Percentiles rank a stretch among this genome's conserved stretches.
These are phyloP conservation scores for Ophiostoma pallidulum DNA, from an alignment of 2,329 filamentous ascomycete genomes.

Conservation along the genomic window DNA sequence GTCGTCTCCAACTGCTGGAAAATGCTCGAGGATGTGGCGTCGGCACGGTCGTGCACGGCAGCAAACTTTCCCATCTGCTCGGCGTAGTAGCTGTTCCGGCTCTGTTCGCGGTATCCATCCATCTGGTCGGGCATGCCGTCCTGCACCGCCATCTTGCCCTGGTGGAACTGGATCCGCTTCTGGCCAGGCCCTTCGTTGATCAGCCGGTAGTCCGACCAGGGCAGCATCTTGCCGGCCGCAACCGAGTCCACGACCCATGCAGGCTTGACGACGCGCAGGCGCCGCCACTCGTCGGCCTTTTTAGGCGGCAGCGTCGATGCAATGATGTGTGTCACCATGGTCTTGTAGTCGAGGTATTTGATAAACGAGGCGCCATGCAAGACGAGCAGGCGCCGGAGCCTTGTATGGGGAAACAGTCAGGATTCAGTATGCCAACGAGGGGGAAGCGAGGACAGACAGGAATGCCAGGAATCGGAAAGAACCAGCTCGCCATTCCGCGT, in stretches of 20 bases:
- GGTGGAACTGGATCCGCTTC: constrained; percentile 56
- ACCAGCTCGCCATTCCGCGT: too few species aligned
- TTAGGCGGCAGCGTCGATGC: constrained; percentile 84
- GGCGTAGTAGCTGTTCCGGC: constrained; percentile 73
- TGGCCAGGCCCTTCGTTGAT: constrained; percentile 78
- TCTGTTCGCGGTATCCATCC: constrained; percentile 69
- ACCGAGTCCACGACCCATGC: constrained; percentile 92
- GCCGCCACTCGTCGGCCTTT: constrained; percentile 78
- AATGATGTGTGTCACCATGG: constrained; percentile 90
- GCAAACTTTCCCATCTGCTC: constrained; percentile 48
- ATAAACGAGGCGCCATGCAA: constrained; percentile 89
- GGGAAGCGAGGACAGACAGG: too few species aligned
- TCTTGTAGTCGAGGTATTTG: constrained; percentile 92
- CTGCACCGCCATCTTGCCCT: constrained; percentile 59
- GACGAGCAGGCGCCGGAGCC: constrained; percentile 76
- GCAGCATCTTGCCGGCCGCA: constrained; percentile 65
- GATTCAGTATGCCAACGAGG: too few species aligned
- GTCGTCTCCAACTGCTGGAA: constrained; percentile 9
- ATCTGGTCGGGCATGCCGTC: constrained; percentile 55
- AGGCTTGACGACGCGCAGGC: constrained; percentile 87
- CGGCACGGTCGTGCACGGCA: constrained; percentile 14
- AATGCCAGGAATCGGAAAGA: too few species aligned
- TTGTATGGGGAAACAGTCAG: constrained; percentile 16
- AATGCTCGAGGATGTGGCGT: background rate
- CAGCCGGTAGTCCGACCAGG: constrained; percentile 79